Evolutionary conservation across 2,329 filamentous ascomycete genomes (phyloP).

Genomic region (Fusarium sororula): DNA sequence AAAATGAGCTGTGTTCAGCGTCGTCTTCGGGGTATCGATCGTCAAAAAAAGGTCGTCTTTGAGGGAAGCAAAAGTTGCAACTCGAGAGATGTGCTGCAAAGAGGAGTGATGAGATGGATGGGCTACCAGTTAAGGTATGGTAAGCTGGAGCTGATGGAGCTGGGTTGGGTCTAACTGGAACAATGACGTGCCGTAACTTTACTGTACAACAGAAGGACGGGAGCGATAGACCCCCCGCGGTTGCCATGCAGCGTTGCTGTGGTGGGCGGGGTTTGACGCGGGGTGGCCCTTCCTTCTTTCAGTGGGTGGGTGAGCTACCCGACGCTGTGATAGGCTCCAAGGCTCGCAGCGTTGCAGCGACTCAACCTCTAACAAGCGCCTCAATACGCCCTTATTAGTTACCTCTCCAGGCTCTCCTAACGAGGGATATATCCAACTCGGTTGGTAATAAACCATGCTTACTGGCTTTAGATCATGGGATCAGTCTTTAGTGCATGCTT

Average conservation of each 20-base stretch:
- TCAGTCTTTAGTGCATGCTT: constrained; percentile 17
- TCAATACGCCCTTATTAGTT: neutral
- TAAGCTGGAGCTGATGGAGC: constrained; percentile 33
- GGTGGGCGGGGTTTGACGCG: constrained; percentile 35
- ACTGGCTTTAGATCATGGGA: constrained; percentile 20
- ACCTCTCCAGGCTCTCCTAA: neutral
- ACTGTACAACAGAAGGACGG: constrained; percentile 10
- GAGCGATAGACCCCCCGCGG: constrained; percentile 7
- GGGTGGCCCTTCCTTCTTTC: constrained; percentile 15
- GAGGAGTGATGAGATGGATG: constrained; percentile 10
- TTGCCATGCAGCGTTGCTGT: constrained; percentile 26
- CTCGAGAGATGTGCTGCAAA: constrained; percentile 11
- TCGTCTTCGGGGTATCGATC: neutral
- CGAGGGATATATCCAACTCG: constrained; percentile 24
- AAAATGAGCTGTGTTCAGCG: neutral
- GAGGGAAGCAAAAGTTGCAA: constrained; percentile 12
- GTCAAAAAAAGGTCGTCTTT: neutral
- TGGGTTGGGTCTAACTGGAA: constrained; percentile 15
- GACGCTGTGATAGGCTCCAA: neutral
- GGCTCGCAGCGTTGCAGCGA: neutral
- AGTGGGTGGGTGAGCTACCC: neutral
- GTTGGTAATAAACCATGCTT: neutral
- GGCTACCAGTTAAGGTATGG: constrained; percentile 7
- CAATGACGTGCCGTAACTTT: constrained; percentile 35
- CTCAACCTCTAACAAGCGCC: constrained; percentile 15